Base-by-base conservation (phyloP, 257 asterid genomes). In the Oldenlandia corymbosa region DNA sequence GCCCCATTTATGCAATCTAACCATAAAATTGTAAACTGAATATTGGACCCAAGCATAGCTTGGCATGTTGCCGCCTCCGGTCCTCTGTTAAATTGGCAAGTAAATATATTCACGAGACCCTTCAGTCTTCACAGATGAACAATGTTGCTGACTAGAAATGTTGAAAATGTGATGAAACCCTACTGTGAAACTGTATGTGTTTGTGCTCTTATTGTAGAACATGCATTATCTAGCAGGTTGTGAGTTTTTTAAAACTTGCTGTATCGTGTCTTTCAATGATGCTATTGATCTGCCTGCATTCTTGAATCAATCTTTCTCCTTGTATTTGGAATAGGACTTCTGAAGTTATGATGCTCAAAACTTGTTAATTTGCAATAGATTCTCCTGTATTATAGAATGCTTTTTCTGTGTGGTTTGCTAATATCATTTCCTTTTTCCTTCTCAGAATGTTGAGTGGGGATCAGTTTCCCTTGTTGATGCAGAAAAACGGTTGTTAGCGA, bases 391-490 rank as follows among this genome's bases (percentile, higher is more conserved):
- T 14, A 39, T 32, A 18, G 41, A 47, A 24, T 24, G 34, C 27
- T 5, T 26, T 0, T 24, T 23, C 20, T 34, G 28, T 59, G 28
- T 42, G 21, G 48, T 60, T 59, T 30, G 10, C 58, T 60, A 58
- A 72, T 18, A 17, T 26, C 17, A 28, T 52, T 43, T 28, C 30
- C 24, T 54, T 52, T 14, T 30, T 63, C 75, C n/a, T 34, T 63
- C 75, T 70, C 96, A 92, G 99, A 68, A 27, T 23, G 97, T 89
- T n/a, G 72, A 76, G 77, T 92, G 99, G 99, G 99, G 99, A 66
- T 72, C 94, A 0, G 91, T 87, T 23, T 76, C 80, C 28, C 88
- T 92, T n/a, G 91, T 88, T 28, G 97, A 87, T 65, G 99, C 90
- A 21, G 99, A 92, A 79, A 85, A 72, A 68, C 88, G 99, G 56